These are phyloP conservation scores for Clitoria ternatea DNA, from an alignment of 306 rosid genomes.

Conservation along the genomic window DNA sequence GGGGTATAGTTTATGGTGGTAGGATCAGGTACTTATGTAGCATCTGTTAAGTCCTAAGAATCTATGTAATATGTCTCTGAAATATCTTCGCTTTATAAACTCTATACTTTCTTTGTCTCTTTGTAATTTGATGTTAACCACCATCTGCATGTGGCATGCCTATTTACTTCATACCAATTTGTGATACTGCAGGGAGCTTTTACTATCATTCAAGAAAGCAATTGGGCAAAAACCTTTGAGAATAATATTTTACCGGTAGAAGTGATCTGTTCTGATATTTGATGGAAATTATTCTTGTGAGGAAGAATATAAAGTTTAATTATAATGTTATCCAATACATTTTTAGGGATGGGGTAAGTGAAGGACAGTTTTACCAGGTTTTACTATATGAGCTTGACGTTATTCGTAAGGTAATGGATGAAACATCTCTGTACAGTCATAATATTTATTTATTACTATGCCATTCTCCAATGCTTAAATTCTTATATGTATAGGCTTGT, in stretches of 20 bases:
- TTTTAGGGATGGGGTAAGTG: constrained; percentile 56
- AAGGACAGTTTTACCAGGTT: constrained; percentile 50
- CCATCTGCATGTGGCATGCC: neutral
- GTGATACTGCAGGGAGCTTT: constrained; percentile 30
- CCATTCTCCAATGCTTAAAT: neutral
- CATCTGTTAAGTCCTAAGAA: neutral
- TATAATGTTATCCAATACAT: neutral
- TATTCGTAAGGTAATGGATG: constrained; percentile 49
- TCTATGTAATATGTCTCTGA: neutral
- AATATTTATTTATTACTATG: neutral
- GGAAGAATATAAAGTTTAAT: neutral
- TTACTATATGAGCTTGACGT: constrained; percentile 68
- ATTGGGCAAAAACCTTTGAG: constrained; percentile 47
- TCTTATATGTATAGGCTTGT: constrained; percentile 58
- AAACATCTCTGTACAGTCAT: neutral
- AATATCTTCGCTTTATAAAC: neutral
- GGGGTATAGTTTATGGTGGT: constrained; percentile 58
- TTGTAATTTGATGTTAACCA: neutral
- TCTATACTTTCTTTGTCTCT: neutral
- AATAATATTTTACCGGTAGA: constrained; percentile 47
- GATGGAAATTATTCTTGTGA: neutral
- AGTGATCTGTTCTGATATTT: neutral
- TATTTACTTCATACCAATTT: neutral
- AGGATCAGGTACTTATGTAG: constrained; percentile 55
- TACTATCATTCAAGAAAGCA: constrained; percentile 39